Conservation (phyloP, 208 protist genomes). For the Acanthamoeba culbertsoni region DNA sequence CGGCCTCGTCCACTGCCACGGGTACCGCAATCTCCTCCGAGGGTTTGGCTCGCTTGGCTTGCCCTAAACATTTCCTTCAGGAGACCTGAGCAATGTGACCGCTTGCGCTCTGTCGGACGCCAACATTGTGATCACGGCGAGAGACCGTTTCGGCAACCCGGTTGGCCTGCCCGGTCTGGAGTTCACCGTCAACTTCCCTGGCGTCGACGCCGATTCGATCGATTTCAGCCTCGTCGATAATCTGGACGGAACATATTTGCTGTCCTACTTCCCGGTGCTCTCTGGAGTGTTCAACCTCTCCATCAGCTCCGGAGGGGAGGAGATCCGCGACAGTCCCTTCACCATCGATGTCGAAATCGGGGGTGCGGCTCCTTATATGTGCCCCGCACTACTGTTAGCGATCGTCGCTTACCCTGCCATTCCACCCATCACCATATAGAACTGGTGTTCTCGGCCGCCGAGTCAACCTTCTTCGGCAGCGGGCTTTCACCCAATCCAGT, state of each 20-base stretch:
- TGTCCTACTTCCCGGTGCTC: neutral
- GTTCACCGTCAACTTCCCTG: neutral
- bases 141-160: slow-evolving; percentile 19
- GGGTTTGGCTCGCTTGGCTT: too few species aligned
- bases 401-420: neutral
- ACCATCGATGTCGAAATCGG: neutral
- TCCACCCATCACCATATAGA: neutral
- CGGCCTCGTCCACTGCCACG: neutral
- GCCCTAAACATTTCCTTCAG: neutral
- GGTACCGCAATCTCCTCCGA: neutral
- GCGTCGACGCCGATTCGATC: neutral
- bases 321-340: slow-evolving; percentile 29
- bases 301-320: neutral
- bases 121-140: neutral
- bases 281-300: slow-evolving; percentile 16
- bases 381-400: neutral
- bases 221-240: slow-evolving; percentile 31
- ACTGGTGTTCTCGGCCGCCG: neutral
- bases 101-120: neutral
- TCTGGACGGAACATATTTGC: neutral
- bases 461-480: neutral
- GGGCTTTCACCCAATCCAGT: neutral
- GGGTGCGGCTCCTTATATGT: neutral
- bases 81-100: neutral
- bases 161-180: neutral